phyloP scores from a whole-genome alignment of 768 basidiomycete species.

The Russula griseocarnosa region DNA sequence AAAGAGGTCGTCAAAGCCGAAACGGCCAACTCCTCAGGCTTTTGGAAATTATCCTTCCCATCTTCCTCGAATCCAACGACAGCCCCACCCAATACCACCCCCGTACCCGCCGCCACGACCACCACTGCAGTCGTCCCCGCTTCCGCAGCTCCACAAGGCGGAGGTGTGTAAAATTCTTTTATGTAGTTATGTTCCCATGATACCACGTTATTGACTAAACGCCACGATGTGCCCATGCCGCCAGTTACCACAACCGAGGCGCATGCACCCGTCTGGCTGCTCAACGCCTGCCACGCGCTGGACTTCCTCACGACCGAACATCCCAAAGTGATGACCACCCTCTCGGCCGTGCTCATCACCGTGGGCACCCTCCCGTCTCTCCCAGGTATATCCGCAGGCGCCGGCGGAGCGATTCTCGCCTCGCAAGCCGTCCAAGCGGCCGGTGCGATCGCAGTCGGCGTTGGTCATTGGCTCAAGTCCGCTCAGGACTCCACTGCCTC shows the following conservation, averaged over 20 bases:
- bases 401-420: conserved; percentile 69
- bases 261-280: conserved; percentile 69
- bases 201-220: neutral
- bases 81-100: neutral
- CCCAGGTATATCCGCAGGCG: conserved; percentile 63
- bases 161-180: conserved; percentile 17
- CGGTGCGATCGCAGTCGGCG: conserved; percentile 72
- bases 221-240: neutral
- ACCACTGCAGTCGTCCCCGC: conserved; percentile 5
- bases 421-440: conserved; percentile 72
- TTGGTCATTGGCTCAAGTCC: conserved; percentile 56
- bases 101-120: neutral
- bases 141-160: conserved; percentile 20
- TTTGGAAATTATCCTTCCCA: conserved; percentile 18
- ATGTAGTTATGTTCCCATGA: neutral
- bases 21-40: conserved; percentile 12
- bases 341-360: conserved; percentile 76
- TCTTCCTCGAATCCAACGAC: conserved; percentile 5
- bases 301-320: conserved; percentile 73
- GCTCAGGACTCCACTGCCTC: conserved; percentile 38
- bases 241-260: conserved; percentile 44
- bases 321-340: conserved; percentile 67
- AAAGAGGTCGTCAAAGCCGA: conserved; percentile 21
- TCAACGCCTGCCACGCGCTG: conserved; percentile 72
- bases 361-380: conserved; percentile 71